These are phyloP conservation scores for Calamus simplicifolius DNA, from an alignment of 176 grass and related monocot genomes.

Conservation along the genomic window DNA sequence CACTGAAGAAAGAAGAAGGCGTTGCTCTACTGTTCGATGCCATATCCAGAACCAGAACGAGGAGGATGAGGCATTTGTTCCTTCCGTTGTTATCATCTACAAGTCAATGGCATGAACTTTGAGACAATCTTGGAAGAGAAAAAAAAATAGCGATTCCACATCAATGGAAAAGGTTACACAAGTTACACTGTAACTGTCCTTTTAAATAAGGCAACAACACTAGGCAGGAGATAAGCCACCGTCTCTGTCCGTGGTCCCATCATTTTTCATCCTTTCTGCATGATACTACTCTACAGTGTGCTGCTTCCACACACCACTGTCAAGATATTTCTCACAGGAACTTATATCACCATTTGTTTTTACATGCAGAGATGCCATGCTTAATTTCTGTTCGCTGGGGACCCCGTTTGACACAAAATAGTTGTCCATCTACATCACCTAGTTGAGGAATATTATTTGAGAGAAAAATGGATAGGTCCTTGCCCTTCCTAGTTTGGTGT, in stretches of 20 bases:
- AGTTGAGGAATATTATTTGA: neutral
- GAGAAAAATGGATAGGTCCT: neutral
- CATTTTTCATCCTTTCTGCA: constrained; percentile 29
- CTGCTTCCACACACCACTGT: constrained; percentile 81
- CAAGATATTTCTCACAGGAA: constrained; percentile 86
- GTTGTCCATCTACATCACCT: too few species aligned
- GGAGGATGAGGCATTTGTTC: neutral
- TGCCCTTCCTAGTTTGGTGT: constrained; percentile 57
- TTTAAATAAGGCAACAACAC: too few species aligned
- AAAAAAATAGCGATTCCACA: too few species aligned
- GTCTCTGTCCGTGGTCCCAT: too few species aligned
- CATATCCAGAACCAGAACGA: neutral
- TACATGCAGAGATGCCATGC: constrained; percentile 62
- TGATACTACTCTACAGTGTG: constrained; percentile 65
- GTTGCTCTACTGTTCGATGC: neutral
- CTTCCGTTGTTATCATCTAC: too few species aligned
- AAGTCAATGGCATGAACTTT: too few species aligned
- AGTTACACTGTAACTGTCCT: too few species aligned
- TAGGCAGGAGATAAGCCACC: too few species aligned
- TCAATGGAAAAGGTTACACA: too few species aligned
- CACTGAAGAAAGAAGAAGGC: neutral
- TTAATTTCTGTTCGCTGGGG: constrained; percentile 62
- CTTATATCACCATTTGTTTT: constrained; percentile 49
- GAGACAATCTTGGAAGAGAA: too few species aligned
- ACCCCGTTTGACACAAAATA: constrained; percentile 36